phyloP scores from a whole-genome alignment of 495 filamentous ascomycete genomes.

The Trichoderma erinaceum region DNA sequence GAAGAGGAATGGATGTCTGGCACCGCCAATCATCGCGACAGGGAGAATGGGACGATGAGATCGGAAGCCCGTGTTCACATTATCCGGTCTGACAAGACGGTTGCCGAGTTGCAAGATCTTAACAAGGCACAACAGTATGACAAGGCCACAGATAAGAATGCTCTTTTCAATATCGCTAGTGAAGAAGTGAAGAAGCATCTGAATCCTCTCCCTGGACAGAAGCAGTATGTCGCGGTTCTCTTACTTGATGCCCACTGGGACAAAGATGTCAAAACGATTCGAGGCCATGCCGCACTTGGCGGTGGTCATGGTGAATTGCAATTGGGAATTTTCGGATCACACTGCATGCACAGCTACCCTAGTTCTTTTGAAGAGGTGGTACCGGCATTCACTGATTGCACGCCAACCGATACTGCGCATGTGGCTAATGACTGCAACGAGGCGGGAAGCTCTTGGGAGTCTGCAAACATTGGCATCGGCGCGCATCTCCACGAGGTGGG shows the following conservation, averaged over 20 bases:
- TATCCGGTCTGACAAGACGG: slow-evolving; percentile 72
- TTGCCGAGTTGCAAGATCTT: slow-evolving; percentile 73
- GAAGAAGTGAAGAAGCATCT: slow-evolving; percentile 74
- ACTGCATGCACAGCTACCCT: slow-evolving; percentile 82
- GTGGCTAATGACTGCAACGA: slow-evolving; percentile 82
- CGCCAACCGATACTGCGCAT: slow-evolving; percentile 71
- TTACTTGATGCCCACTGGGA: slow-evolving; percentile 88
- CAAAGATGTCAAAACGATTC: slow-evolving; percentile 56
- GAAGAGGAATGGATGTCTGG: slow-evolving; percentile 91
- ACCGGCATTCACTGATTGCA: slow-evolving; percentile 81
- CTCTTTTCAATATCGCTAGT: slow-evolving; percentile 66
- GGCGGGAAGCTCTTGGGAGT: slow-evolving; percentile 82
- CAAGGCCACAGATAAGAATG: slow-evolving; percentile 58
- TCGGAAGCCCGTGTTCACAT: slow-evolving; percentile 87
- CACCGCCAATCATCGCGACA: slow-evolving; percentile 65
- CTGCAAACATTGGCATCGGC: slow-evolving; percentile 85
- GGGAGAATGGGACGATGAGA: slow-evolving; percentile 61
- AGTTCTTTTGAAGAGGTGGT: slow-evolving; percentile 78
- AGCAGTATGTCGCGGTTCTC: slow-evolving; percentile 76
- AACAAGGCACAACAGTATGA: slow-evolving; percentile 75
- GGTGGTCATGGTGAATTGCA: slow-evolving; percentile 64
- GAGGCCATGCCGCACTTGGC: slow-evolving; percentile 72
- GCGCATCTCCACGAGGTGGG: slow-evolving; percentile 86
- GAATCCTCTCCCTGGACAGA: slow-evolving; percentile 64
- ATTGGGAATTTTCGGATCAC: slow-evolving; percentile 84